phyloP scores from a whole-genome alignment of 768 basidiomycete genomes.

The Auricularia sp. region DNA sequence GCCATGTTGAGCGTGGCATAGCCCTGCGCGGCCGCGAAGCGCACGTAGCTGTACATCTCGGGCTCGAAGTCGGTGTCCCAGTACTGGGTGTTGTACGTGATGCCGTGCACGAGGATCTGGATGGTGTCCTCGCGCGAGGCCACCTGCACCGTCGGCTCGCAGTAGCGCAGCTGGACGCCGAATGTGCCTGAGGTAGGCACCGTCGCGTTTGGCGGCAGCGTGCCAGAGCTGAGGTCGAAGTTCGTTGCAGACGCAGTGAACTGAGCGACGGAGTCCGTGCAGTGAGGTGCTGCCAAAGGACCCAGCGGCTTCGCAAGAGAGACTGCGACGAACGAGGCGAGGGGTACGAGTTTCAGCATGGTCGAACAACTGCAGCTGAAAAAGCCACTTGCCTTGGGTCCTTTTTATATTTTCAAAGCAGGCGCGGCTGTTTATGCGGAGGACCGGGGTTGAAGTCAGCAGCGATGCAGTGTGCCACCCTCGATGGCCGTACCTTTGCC shows the following conservation, averaged over 20 bases:
- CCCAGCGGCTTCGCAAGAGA: too few species aligned
- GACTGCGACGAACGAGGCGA: too few species aligned
- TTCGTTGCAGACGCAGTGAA: not conserved
- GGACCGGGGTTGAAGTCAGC: too few species aligned
- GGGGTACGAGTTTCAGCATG: too few species aligned
- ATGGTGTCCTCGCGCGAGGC: not conserved
- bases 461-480: too few species aligned
- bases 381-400: too few species aligned
- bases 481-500: too few species aligned
- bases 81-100: not conserved
- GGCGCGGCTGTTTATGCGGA: too few species aligned
- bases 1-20: slow-evolving; percentile 13
- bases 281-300: too few species aligned
- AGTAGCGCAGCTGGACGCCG: not conserved
- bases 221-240: not conserved
- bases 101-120: not conserved
- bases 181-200: not conserved
- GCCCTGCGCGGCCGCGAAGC: slow-evolving; percentile 10
- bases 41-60: slow-evolving; percentile 10
- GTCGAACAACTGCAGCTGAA: too few species aligned
- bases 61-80: not conserved
- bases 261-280: too few species aligned
- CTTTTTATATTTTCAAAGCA: too few species aligned
- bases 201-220: not conserved
- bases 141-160: not conserved